Evolutionary conservation across 2,329 filamentous ascomycete genomes (phyloP), one percentile per base, ranked within the genome.

Genomic region (Huntiella savannae): DNA sequence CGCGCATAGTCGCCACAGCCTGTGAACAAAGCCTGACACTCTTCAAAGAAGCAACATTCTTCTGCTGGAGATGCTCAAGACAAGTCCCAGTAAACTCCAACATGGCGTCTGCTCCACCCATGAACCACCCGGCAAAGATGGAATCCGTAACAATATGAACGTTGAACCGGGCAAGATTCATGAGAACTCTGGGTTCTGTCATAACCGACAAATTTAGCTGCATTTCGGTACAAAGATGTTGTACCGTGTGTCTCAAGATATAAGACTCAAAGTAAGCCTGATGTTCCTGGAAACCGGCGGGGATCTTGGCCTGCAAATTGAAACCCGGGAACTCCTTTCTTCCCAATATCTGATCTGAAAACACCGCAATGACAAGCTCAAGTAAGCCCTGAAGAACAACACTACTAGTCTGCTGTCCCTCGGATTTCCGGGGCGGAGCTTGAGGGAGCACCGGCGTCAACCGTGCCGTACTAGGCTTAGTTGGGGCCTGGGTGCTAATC

Each of bases 261-360:
- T 87, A 95, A 0, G 91, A 93, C 57, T 93, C 85, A 53, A 98
- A 95, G 58, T 87, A 93, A 0, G 86, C 85, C 55, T 95, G 87
- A 54, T 96, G 86, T 57, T 96, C 91, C 53, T 88, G 76, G 55
- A 93, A 94, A 0, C 88, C 87, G 1, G 91, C 85, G 1, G 92
- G 91, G 0, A 88, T 81, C 58, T 91, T 94, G 45, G 83, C 66
- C 56, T 84, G 93, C 7, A 98, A 64, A 0, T 80, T 78, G 45
- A 98, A 82, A 0, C 91, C 88, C 2, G 79, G 70, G 56, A 96
- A 98, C 45, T 98, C 91, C 58, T 94, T 94, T 19, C 85, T 77
- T 28, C 71, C 72, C 37, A 94, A 73, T 0, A 96, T 65, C 54
- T 96, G 85, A 55, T 95, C 87, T 43, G 82, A 71, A 55, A 94